A percentile compares a stretch with the other conserved stretches of the same genome.
Conservation (phyloP, 345 rosid genomes). For the Linum lewisii region DNA sequence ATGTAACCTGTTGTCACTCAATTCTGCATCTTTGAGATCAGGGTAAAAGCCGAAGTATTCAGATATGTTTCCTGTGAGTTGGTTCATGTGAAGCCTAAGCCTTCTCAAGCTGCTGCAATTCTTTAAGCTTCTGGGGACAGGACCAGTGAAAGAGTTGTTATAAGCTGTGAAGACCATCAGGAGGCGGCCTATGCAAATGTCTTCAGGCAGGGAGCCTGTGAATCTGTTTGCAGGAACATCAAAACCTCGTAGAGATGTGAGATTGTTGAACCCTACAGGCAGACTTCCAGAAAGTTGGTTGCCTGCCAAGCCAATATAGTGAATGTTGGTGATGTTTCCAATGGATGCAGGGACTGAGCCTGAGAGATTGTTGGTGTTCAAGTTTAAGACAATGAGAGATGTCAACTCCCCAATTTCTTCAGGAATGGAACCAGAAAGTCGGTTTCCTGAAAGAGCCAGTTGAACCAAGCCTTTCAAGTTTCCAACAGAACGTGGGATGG, state of each 20-base stretch:
- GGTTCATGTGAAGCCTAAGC: slow-evolving; percentile 20
- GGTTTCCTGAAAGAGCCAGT: neutral
- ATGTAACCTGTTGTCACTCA: slow-evolving; percentile 11
- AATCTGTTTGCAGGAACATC: neutral
- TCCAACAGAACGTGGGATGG: slow-evolving; percentile 2
- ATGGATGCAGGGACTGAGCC: slow-evolving; percentile 1
- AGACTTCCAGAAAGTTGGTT: neutral
- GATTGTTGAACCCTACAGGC: neutral
- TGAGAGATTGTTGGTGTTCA: slow-evolving; percentile 11
- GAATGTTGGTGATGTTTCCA: neutral
- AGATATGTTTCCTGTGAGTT: slow-evolving; percentile 16
- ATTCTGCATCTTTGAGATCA: slow-evolving; percentile 1
- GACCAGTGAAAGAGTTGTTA: slow-evolving; percentile 18
- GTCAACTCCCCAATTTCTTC: slow-evolving; percentile 2
- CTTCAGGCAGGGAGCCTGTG: slow-evolving; percentile 14
- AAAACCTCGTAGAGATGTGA: neutral
- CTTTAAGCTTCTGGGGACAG: slow-evolving; percentile 24
- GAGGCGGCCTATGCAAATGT: slow-evolving; percentile 7
- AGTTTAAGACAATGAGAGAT: neutral
- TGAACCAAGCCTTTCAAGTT: neutral
- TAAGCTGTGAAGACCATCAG: neutral
- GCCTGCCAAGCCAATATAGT: neutral
- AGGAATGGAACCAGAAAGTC: slow-evolving; percentile 21
- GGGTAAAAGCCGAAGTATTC: slow-evolving; percentile 26
- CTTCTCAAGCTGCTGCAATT: slow-evolving; percentile 20